phyloP scores from a whole-genome alignment of 2,329 filamentous ascomycete genomes.

The Purpureocillium lavendulum region DNA sequence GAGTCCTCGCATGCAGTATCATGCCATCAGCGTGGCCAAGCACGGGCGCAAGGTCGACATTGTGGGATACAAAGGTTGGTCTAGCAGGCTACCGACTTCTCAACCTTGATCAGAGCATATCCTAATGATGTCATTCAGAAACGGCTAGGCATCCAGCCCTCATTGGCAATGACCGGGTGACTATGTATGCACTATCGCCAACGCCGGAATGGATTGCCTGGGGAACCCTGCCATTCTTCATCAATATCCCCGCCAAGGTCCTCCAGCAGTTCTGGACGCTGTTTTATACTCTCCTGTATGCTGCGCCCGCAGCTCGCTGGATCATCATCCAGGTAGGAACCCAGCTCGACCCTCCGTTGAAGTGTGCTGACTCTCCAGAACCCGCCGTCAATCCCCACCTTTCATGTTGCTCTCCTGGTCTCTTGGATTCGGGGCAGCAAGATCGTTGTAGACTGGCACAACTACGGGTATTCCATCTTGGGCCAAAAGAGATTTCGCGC shows the following conservation, averaged over 20 bases:
- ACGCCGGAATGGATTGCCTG: conserved; percentile 61
- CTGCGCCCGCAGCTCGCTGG: conserved; percentile 68
- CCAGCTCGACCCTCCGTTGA: no score
- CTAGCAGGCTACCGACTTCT: not conserved
- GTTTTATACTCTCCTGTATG: conserved; percentile 64
- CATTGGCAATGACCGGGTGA: conserved; percentile 57
- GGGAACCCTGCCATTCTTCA: conserved; percentile 64
- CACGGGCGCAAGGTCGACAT: conserved; percentile 74
- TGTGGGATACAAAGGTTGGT: conserved; percentile 73
- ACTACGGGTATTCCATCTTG: conserved; percentile 94
- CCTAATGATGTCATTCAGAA: conserved; percentile 36
- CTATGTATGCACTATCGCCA: conserved; percentile 59
- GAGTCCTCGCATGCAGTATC: conserved; percentile 97
- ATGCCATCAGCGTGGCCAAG: conserved; percentile 84
- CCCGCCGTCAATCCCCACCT: conserved; percentile 86
- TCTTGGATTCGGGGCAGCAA: conserved; percentile 71
- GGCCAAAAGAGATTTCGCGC: conserved; percentile 54
- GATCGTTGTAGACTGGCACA: conserved; percentile 95
- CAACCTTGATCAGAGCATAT: not conserved
- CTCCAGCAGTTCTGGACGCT: conserved; percentile 71
- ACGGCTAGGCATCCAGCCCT: conserved; percentile 76
- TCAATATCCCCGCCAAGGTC: conserved; percentile 77
- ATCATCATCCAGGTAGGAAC: conserved; percentile 69
- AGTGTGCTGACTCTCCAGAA: conserved; percentile 50
- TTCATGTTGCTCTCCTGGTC: conserved; percentile 65